These are phyloP conservation scores for Oropetium thomaeum DNA, from an alignment of 176 grass and related monocot genomes.

Conservation along the genomic window DNA sequence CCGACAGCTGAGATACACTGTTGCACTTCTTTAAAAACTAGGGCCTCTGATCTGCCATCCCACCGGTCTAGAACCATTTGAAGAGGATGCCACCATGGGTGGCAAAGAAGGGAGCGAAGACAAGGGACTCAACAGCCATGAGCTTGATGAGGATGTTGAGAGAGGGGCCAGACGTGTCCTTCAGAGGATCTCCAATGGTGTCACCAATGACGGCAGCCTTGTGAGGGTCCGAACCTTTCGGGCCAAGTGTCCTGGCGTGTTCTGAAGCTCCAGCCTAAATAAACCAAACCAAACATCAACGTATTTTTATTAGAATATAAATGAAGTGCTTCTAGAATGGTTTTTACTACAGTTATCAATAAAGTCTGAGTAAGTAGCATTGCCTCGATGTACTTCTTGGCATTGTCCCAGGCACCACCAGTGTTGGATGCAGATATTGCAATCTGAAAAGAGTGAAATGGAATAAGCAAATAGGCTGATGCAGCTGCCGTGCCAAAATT, in stretches of 20 bases:
- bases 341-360: background rate
- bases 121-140: constrained; percentile 85
- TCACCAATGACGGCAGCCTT: constrained; percentile 85
- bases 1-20: background rate
- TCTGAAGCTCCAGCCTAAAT: constrained; percentile 89
- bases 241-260: constrained; percentile 67
- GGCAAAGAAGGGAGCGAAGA: constrained; percentile 81
- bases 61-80: constrained; percentile 43
- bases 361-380: background rate
- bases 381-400: constrained; percentile 58
- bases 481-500: background rate
- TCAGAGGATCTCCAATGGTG: constrained; percentile 80
- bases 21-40: constrained; percentile 19
- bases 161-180: constrained; percentile 83
- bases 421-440: constrained; percentile 86
- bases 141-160: constrained; percentile 97
- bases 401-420: constrained; percentile 51
- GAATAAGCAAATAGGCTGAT: background rate
- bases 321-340: background rate
- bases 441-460: constrained; percentile 41
- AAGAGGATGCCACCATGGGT: constrained; percentile 83
- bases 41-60: background rate
- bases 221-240: constrained; percentile 77
- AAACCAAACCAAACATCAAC: constrained; percentile 20
- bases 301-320: background rate